Conservation (phyloP, 345 rosid species). For the Kandelia obovata region DNA sequence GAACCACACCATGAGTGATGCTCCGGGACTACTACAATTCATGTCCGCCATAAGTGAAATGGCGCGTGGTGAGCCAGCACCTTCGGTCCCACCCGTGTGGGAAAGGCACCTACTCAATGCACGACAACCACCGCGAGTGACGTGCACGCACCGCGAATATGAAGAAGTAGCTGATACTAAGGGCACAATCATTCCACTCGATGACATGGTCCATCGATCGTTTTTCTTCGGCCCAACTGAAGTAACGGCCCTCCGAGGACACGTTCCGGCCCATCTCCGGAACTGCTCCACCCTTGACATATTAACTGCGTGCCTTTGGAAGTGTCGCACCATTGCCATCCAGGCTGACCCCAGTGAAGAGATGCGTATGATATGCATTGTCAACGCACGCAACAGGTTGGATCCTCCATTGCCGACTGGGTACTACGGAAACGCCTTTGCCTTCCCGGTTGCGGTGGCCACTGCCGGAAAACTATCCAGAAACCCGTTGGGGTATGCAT, state of each 20-base stretch:
- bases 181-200: conserved; percentile 4
- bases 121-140: conserved; percentile 8
- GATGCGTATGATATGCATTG: conserved; percentile 9
- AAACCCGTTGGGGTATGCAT: conserved; percentile 32
- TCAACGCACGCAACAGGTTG: not conserved
- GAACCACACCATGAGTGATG: conserved; percentile 20
- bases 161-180: conserved; percentile 10
- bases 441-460: conserved; percentile 23
- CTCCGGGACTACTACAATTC: conserved; percentile 11
- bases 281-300: conserved; percentile 22
- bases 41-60: conserved; percentile 16
- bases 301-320: conserved; percentile 29
- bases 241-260: conserved; percentile 1
- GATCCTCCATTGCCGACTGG: conserved; percentile 15
- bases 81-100: conserved; percentile 18
- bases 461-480: conserved; percentile 14
- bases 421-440: conserved; percentile 43
- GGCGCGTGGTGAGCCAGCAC: conserved; percentile 5
- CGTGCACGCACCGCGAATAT: conserved; percentile 16
- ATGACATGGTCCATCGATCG: conserved; percentile 7
- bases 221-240: conserved; percentile 19
- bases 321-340: conserved; percentile 20
- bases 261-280: not conserved
- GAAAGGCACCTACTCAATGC: conserved; percentile 19
- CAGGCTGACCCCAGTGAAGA: conserved; percentile 8